These are phyloP conservation scores for Auriscalpium orientale DNA, from an alignment of 768 basidiomycete species.

Conservation along the genomic window DNA sequence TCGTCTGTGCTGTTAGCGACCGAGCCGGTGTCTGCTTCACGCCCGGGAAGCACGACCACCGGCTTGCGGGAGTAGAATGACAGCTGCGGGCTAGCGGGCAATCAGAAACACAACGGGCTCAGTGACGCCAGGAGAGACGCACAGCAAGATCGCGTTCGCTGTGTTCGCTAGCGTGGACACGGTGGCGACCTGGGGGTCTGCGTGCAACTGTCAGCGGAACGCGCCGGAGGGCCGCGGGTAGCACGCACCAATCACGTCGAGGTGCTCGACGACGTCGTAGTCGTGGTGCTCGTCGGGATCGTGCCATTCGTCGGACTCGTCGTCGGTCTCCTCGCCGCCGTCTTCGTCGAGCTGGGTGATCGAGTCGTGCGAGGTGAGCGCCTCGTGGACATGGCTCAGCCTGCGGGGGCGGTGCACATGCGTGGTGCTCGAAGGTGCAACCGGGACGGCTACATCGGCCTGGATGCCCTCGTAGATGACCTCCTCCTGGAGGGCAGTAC, in stretches of 20 bases:
- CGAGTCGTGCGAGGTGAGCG: not conserved
- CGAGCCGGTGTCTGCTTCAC: slow-evolving; percentile 20
- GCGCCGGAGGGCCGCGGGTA: too few species aligned
- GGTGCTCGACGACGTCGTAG: slow-evolving; percentile 76
- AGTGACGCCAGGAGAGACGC: slow-evolving; percentile 5
- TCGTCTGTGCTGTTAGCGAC: slow-evolving; percentile 32
- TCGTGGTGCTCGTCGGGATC: slow-evolving; percentile 40
- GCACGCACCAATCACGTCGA: slow-evolving; percentile 66
- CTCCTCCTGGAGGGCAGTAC: not conserved
- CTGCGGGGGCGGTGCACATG: not conserved
- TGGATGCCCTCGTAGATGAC: not conserved
- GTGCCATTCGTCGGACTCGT: not conserved
- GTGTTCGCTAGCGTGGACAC: slow-evolving; percentile 73
- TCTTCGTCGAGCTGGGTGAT: not conserved
- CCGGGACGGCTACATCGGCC: not conserved
- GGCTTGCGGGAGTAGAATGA: slow-evolving; percentile 67
- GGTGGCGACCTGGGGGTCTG: slow-evolving; percentile 69
- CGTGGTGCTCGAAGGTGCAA: not conserved
- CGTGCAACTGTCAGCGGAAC: not conserved
- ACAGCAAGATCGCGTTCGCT: slow-evolving; percentile 74
- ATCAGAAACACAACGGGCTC: not conserved
- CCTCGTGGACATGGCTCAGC: not conserved
- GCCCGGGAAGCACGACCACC: slow-evolving; percentile 44
- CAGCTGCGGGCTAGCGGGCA: slow-evolving; percentile 48
- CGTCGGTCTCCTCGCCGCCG: slow-evolving; percentile 8